Percentiles rank a stretch among this genome's conserved stretches.
Conservation (phyloP, 306 rosid genomes). For the Pyrus pyrifolia region DNA sequence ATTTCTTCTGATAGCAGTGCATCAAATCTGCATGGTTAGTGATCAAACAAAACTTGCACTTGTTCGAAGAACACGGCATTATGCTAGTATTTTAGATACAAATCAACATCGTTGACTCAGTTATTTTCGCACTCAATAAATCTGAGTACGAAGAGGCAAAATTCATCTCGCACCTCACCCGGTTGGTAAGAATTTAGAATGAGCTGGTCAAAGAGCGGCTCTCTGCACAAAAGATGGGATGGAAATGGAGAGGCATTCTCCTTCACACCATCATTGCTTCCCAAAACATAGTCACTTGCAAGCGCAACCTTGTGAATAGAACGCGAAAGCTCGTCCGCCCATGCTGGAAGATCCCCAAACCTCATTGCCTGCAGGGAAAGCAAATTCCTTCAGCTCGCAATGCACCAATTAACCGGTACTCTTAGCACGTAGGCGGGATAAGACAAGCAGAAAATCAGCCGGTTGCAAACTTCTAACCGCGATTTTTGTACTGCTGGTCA, state of each 20-base stretch:
- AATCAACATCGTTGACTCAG: background rate
- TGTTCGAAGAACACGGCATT: background rate
- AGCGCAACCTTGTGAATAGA: constrained; percentile 32
- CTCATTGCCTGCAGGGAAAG: constrained; percentile 61
- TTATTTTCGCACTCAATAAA: background rate
- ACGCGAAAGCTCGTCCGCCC: constrained; percentile 53
- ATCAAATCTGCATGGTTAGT: background rate
- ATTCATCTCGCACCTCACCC: constrained; percentile 52
- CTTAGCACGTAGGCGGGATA: no score
- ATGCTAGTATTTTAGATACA: background rate
- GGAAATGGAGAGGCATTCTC: constrained; percentile 26
- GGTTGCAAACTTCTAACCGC: no score
- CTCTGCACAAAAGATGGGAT: constrained; percentile 35
- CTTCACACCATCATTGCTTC: constrained; percentile 5
- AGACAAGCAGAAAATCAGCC: no score
- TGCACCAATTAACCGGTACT: background rate
- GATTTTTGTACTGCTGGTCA: no score
- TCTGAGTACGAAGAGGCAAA: background rate
- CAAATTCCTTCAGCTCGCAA: background rate
- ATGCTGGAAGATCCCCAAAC: constrained; percentile 71
- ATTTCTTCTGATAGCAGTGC: background rate
- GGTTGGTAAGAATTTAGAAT: constrained; percentile 64
- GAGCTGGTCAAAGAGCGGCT: constrained; percentile 80
- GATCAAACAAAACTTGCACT: background rate
- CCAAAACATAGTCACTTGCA: constrained; percentile 7